Evolutionary conservation across 139 green algal species (phyloP), one percentile per base, ranked within the genome.

Genomic region (Astrephomene gubernaculifera): DNA sequence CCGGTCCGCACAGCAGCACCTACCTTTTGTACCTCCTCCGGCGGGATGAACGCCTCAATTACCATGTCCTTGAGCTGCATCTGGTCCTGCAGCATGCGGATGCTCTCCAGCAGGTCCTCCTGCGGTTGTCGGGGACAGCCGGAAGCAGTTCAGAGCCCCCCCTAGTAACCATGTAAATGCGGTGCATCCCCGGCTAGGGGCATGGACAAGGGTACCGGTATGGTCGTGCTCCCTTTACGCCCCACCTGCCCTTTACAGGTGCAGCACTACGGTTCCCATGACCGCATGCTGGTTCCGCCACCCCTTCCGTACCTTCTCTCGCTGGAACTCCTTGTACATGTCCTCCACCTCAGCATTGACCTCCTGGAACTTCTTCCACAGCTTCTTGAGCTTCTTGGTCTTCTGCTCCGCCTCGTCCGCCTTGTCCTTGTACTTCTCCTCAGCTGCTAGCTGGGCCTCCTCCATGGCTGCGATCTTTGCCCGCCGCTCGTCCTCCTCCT

Each of bases 21-120:
- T 63, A 95, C 93, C 92, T 96, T 96, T 36, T 91, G 82, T 39
- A 94, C 91, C 72, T 95, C 92, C 61, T 94, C 91, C 6, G 90
- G 86, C 2, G 95, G 95, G 17, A 97, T 93, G 90, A 97, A 97
- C 4, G 91, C 90, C 38, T 93, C 92, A 60, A 97, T 97, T 36
- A 97, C 93, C 79, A 94, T 90, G 79, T 95, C 91, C 87, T 96
- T 96, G 19, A 97, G 90, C 71, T 92, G 87, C 88, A 96, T 93
- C 83, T 97, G 91, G 74, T 96, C 91, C 39, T 95, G 91, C 83
- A 97, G 88, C 74, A 93, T 89, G 67, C 94, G 92, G 29, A 95
- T 86, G 52, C 52, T 86, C 63, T 95, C 91, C 81, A 96, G 81
- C 82, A 96, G 79, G 65, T 95, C 90, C 87, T 95, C 91, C 78